Percentiles rank a stretch among this genome's conserved stretches.
These are phyloP conservation scores for Ilex aquifolium DNA, from an alignment of 257 asterid genomes.

Conservation along the genomic window DNA sequence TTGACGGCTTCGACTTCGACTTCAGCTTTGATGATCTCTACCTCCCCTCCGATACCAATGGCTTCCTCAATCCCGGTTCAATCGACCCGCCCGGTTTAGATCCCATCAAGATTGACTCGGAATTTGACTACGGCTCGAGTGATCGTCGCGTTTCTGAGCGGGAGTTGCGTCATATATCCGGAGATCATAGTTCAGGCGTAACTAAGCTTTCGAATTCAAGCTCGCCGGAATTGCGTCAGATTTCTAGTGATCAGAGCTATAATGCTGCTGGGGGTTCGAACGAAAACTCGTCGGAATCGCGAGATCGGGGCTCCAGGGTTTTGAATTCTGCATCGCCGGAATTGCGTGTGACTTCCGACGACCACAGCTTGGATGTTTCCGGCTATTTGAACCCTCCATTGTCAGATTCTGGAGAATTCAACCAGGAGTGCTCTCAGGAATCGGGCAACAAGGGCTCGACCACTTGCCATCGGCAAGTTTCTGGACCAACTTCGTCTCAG, in stretches of 20 bases:
- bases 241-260: conserved; percentile 13
- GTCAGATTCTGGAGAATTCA: conserved; percentile 78
- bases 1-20: conserved; percentile 61
- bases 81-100: conserved; percentile 17
- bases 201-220: conserved; percentile 43
- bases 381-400: conserved; percentile 59
- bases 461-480: not conserved
- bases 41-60: conserved; percentile 29
- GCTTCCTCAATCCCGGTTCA: conserved; percentile 22
- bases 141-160: not conserved
- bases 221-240: conserved; percentile 41
- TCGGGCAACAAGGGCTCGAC: conserved; percentile 6
- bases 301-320: conserved; percentile 47
- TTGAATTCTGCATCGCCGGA: conserved; percentile 37
- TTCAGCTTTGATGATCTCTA: conserved; percentile 62
- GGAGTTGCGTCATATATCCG: not conserved
- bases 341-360: conserved; percentile 39
- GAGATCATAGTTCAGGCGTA: conserved; percentile 9
- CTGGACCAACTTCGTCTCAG: conserved; percentile 20
- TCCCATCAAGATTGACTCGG: conserved; percentile 14
- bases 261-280: not conserved
- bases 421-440: conserved; percentile 14
- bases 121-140: not conserved
- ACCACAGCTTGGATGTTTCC: conserved; percentile 13
- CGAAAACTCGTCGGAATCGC: conserved; percentile 21